Base-by-base conservation (phyloP, 805 yeast genomes). In the Candida quercuum region DNA sequence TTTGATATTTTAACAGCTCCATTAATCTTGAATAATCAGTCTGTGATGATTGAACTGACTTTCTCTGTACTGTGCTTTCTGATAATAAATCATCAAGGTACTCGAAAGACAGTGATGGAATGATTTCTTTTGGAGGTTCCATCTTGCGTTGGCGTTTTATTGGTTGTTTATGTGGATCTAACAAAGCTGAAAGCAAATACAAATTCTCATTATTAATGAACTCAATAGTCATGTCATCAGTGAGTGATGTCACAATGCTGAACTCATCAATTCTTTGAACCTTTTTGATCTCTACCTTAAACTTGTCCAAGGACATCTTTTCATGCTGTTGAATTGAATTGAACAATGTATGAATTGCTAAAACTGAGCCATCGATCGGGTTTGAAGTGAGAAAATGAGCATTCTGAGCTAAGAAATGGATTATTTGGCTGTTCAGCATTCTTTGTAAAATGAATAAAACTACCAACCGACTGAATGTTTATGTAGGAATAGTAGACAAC, bases 1-100 rank as follows among this genome's bases (percentile, higher is more conserved):
- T 60, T 14, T 64, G 59, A 28, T 55, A 55, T n/a, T 48, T 39
- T n/a, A 65, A 29, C 9, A 51, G 29, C 2, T 37, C 13, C 21
- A 42, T 20, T n/a, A 52, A 33, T n/a, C 39, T 33, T 5, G n/a
- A 15, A n/a, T 44, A 42, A n/a, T 42, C 30, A 3, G 42, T 32
- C 13, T 14, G 20, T 11, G 39, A 11, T 7, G 35, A 18, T 19
- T 36, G 38, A n/a, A n/a, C n/a, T n/a, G n/a, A n/a, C n/a, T n/a
- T n/a, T n/a, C n/a, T n/a, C n/a, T n/a, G n/a, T n/a, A n/a, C n/a
- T n/a, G n/a, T n/a, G n/a, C n/a, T n/a, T n/a, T n/a, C n/a, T 24
- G 28, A n/a, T 17, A 43, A 26, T 7, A 40, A 24, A 2, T 21
- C 21, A 5, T 42, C 31, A 30, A 46, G 22, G 17, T 28, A 28